Evolutionary conservation across 192 early-diverging fungal genomes (phyloP), one percentile per base, ranked within the genome.

Genomic region (Haplosporangium gracile): DNA sequence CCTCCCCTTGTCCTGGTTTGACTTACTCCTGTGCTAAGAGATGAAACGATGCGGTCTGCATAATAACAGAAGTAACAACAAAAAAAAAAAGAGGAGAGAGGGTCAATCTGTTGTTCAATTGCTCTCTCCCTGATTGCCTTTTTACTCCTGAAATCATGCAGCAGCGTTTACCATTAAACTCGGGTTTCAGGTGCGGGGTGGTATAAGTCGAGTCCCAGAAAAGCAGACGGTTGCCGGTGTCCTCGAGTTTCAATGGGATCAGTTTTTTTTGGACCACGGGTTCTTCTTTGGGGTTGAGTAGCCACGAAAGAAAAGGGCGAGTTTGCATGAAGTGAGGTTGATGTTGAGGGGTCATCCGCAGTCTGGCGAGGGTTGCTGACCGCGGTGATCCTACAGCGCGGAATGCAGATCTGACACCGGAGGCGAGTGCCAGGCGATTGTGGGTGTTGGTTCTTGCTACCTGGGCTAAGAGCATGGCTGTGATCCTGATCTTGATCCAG

Each of bases 171-270:
- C 84, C 84, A 81, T 81, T 81, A 72, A 86, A 86, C 68, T 86
- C 84, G 39, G 79, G 84, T 34, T 86, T 86, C 22, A 86, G 22
- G 40, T 78, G 70, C 0, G 84, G 84, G 5, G 79, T 81, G 38
- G 72, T 81, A 49, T 81, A 63, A 18, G 84, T 86, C 26, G 84
- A 86, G 72, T 86, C 84, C 84, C 84, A 86, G 65, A 81, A 86
- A 45, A 86, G 55, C 2, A 86, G 26, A 15, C 79, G 69, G 20
- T 65, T 63, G 40, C 79, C 84, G 11, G 79, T 20, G 20, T 86
- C 79, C 0, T 80, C 75, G 16, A 86, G 49, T 34, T 78, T 77
- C 13, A 86, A 49, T 18, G 79, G 79, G 4, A 34, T 65, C 51
- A 86, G 84, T 34, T 60, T 49, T 39, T 86, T 86, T 5, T 75